Conservation (phyloP, 306 rosid species). For the Quercus alba region DNA sequence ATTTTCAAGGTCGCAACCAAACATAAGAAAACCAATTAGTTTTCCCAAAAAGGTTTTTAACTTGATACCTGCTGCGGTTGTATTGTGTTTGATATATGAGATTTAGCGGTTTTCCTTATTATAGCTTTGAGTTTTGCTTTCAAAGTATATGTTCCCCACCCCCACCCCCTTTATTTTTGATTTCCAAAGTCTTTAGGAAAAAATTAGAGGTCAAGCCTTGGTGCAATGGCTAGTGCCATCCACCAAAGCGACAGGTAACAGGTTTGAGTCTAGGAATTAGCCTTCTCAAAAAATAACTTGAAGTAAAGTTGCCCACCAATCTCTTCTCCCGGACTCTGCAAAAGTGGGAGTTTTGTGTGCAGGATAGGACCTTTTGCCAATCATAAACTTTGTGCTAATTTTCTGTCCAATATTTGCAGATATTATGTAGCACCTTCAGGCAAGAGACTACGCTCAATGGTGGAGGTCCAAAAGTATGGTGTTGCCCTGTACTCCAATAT, state of each 20-base stretch:
- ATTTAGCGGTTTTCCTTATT: background rate
- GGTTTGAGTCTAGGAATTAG: no score
- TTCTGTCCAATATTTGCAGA: conserved; percentile 42
- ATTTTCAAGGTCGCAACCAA: no score
- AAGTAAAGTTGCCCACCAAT: no score
- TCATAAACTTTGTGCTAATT: conserved; percentile 15
- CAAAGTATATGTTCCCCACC: background rate
- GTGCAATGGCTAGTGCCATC: no score
- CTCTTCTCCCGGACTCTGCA: no score
- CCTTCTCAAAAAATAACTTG: no score
- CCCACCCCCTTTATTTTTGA: background rate
- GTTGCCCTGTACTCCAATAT: conserved; percentile 13
- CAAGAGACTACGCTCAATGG: conserved; percentile 81
- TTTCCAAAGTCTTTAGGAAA: conserved; percentile 10
- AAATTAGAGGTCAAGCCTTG: background rate
- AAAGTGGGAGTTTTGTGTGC: no score
- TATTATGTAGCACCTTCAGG: conserved; percentile 86
- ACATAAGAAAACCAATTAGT: no score
- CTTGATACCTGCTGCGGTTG: background rate
- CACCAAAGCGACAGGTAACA: no score
- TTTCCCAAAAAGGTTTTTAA: no score
- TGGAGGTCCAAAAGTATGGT: conserved; percentile 79
- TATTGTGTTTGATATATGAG: background rate
- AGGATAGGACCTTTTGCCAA: background rate
- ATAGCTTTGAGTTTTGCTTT: background rate